These are phyloP conservation scores for Fusarium floridanum DNA, from an alignment of 2,329 filamentous ascomycete genomes.

Conservation along the genomic window DNA sequence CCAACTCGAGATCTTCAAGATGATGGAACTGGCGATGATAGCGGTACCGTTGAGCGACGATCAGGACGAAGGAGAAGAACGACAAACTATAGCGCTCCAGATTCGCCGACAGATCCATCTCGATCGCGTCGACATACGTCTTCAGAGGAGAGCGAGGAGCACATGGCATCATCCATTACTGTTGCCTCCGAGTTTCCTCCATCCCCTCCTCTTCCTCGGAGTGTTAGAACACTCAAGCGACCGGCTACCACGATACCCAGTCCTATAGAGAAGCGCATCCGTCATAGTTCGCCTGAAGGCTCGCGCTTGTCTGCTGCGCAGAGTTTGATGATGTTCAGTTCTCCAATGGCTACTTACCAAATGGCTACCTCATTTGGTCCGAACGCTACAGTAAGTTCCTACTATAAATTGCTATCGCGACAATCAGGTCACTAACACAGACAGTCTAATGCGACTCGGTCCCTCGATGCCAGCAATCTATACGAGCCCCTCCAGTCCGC, in stretches of 20 bases:
- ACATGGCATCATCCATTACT: constrained; percentile 45
- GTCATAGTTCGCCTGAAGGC: constrained; percentile 44
- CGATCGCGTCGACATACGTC: constrained; percentile 37
- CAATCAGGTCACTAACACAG: background rate
- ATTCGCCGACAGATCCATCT: constrained; percentile 34
- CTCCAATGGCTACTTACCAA: constrained; percentile 47
- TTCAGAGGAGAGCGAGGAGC: constrained; percentile 43
- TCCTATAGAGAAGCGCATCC: constrained; percentile 42
- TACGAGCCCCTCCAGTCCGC: constrained; percentile 44
- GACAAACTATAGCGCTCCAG: constrained; percentile 37
- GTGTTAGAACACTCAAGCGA: constrained; percentile 40
- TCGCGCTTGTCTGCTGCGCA: constrained; percentile 47
- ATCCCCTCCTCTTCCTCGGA: constrained; percentile 42
- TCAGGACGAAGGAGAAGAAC: constrained; percentile 40
- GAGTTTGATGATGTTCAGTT: constrained; percentile 48
- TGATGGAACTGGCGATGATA: constrained; percentile 31
- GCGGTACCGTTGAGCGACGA: constrained; percentile 35
- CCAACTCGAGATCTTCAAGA: constrained; percentile 37
- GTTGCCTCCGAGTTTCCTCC: constrained; percentile 44
- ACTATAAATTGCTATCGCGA: background rate
- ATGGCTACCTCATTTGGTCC: constrained; percentile 41
- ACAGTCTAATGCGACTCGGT: constrained; percentile 36
- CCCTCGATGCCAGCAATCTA: constrained; percentile 37
- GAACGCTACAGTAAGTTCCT: constrained; percentile 33
- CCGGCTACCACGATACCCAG: constrained; percentile 35